These are phyloP conservation scores for Saccharomyces hybrid DNA, from an alignment of 1,139 yeast species.

Conservation along the genomic window DNA sequence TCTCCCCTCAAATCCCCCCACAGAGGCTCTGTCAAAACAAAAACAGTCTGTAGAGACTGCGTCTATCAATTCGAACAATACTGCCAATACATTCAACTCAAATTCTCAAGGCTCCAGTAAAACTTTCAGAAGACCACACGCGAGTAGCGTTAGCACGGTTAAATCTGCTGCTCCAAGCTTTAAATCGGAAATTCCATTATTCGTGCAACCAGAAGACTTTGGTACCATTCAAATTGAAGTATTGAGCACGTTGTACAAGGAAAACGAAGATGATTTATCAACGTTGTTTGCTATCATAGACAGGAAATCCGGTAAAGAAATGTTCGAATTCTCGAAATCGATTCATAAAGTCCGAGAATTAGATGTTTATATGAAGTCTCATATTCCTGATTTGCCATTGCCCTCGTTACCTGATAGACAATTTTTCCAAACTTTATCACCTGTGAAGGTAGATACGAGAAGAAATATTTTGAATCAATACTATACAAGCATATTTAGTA, in stretches of 20 bases:
- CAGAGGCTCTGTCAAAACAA: neutral
- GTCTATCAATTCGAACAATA: neutral
- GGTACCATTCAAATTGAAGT: conserved; percentile 54
- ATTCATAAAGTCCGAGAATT: conserved; percentile 48
- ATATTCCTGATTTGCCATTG: conserved; percentile 49
- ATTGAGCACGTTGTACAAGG: conserved; percentile 46
- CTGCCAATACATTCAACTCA: neutral
- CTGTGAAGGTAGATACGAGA: conserved; percentile 59
- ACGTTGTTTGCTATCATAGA: conserved; percentile 59
- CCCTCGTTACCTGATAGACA: conserved; percentile 60
- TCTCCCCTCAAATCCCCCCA: neutral
- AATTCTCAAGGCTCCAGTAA: conserved; percentile 1
- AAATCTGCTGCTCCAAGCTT: conserved; percentile 12
- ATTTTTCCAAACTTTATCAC: conserved; percentile 51
- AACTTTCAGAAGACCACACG: conserved; percentile 9
- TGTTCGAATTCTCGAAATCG: conserved; percentile 66
- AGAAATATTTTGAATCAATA: conserved; percentile 50
- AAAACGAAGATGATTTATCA: conserved; percentile 45
- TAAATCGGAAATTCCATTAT: conserved; percentile 37
- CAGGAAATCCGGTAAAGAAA: conserved; percentile 49
- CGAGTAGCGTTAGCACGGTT: conserved; percentile 9
- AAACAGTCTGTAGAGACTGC: neutral
- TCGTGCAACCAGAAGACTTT: conserved; percentile 61
- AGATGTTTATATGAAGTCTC: conserved; percentile 47
- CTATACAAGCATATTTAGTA: conserved; percentile 50